Conservation (phyloP, 148 eudicot genomes). For the Dianthus caryophyllus region DNA sequence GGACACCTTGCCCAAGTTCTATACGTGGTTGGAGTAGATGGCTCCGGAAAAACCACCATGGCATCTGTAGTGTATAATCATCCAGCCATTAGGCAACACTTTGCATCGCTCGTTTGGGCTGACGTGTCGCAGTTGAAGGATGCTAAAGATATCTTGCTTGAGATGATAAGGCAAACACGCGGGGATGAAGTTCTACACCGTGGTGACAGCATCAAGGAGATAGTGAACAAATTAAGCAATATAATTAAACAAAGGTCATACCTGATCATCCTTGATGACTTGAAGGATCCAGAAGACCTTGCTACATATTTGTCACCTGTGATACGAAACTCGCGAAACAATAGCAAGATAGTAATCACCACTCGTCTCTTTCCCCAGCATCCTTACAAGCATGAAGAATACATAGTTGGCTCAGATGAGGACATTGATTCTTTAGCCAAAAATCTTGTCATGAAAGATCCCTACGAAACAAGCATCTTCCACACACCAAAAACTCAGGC, state of each 20-base stretch:
- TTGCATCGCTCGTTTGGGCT: conserved; percentile 14
- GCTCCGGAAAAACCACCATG: conserved; percentile 21
- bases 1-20: conserved; percentile 5
- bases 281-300: conserved; percentile 12
- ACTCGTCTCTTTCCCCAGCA: neutral
- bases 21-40: conserved; percentile 16
- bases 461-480: conserved; percentile 13
- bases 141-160: conserved; percentile 14
- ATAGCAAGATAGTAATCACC: conserved; percentile 17
- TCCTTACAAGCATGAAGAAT: conserved; percentile 19
- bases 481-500: conserved; percentile 3
- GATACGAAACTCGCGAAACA: neutral
- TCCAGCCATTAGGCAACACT: conserved; percentile 16
- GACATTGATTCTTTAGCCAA: conserved; percentile 9
- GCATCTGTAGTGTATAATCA: conserved; percentile 17
- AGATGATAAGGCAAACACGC: conserved; percentile 13
- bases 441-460: neutral
- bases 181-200: conserved; percentile 10
- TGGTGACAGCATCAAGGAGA: neutral
- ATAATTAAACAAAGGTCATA: conserved; percentile 12
- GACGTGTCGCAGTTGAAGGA: conserved; percentile 9
- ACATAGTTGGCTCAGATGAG: conserved; percentile 9
- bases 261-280: conserved; percentile 19
- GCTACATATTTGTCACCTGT: conserved; percentile 15
- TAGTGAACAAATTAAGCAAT: conserved; percentile 6